Conservation (phyloP, 768 basidiomycete genomes). For the Lanmaoa pseudosensibilis region DNA sequence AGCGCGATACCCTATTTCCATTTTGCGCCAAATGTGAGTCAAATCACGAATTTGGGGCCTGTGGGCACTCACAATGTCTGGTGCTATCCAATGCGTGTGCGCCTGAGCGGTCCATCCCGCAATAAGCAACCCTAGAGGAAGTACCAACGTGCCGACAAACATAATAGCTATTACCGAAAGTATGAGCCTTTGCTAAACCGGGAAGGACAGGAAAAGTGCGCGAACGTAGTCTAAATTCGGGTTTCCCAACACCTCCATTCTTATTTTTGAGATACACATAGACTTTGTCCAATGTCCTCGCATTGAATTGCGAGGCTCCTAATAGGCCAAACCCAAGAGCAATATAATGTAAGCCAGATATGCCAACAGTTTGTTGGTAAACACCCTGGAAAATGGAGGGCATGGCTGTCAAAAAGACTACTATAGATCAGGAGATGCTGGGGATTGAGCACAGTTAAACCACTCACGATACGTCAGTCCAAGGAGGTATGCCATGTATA, state of each 20-base stretch:
- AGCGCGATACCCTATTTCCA: constrained; percentile 52
- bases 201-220: neutral
- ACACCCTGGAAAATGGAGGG: constrained; percentile 54
- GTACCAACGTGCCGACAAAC: constrained; percentile 54
- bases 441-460: neutral
- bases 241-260: constrained; percentile 52
- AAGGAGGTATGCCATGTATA: constrained; percentile 72
- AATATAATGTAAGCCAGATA: constrained; percentile 68
- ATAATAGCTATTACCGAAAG: constrained; percentile 46
- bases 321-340: constrained; percentile 66
- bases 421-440: neutral
- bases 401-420: constrained; percentile 69
- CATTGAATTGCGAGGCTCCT: constrained; percentile 53
- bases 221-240: constrained; percentile 54
- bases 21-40: neutral
- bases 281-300: constrained; percentile 53
- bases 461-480: constrained; percentile 57
- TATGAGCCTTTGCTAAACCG: constrained; percentile 1
- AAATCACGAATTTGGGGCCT: neutral
- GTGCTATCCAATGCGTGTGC: constrained; percentile 64
- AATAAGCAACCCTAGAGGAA: constrained; percentile 69
- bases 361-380: constrained; percentile 57
- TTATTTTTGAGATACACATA: constrained; percentile 51
- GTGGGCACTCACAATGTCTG: constrained; percentile 53
- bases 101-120: constrained; percentile 68